Base-by-base conservation (phyloP, 2,329 filamentous ascomycete species). In the Penicillium sp. region DNA sequence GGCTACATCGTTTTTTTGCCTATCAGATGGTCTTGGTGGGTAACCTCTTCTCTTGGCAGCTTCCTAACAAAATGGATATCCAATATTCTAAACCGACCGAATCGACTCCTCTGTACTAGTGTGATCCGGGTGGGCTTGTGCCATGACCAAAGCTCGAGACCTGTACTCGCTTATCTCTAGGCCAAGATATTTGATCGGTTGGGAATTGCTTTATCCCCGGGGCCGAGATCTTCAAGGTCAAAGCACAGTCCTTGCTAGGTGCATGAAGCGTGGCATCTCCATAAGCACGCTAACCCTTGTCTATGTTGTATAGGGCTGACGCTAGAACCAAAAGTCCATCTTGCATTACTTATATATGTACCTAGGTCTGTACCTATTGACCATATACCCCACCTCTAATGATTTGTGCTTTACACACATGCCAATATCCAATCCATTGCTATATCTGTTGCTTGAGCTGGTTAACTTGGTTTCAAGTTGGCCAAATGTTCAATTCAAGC, bases 241-340 rank as follows among this genome's bases (percentile, higher is more conserved):
- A 54, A 49, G 51, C 45, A 42, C 37, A 35, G 44, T 49, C 51
- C 37, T 29, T 39, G 32, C 14, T 35, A 40, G 43, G 35, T 22
- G 44, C 20, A 16, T 26, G 16, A 53, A 16, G 14, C n/a, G 18
- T 24, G 37, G 24, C 16, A 35, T 44, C 16, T 45, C 26, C 38
- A 48, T 50, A 51, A 52, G 54, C 57, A 55, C 54, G 35, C 55
- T 60, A 61, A 55, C 24, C 46, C 45, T 52, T 56, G 53, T 43
- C 24, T 53, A 45, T n/a, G n/a, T n/a, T n/a, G n/a, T n/a, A n/a
- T 64, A 65, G 58, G 62, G 61, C 61, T 65, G 62, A 61, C 52
- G 35, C 55, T 61, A 63, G 24, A 45, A 49, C 45, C 40, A 3
- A 26, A 24, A 26, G 24, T 14, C 35, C 47, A 59, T 38, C 22